Conservation (phyloP, 2,329 filamentous ascomycete species). For the Huntiella abstrusa region DNA sequence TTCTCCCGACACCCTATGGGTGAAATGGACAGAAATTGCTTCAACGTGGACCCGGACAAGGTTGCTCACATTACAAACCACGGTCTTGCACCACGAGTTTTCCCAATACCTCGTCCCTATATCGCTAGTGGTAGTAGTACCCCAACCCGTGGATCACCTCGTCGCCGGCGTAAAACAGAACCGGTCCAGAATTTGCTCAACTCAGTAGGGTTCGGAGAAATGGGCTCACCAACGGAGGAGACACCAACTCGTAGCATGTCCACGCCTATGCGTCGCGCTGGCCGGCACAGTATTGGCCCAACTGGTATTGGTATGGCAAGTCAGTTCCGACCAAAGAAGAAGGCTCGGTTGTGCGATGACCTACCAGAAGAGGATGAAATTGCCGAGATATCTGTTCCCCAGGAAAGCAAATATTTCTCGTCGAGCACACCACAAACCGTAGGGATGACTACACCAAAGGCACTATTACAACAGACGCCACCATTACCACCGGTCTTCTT, state of each 20-base stretch:
- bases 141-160: conserved; percentile 17
- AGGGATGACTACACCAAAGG: not conserved
- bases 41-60: conserved; percentile 30
- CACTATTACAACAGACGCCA: not conserved
- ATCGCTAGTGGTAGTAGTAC: conserved; percentile 21
- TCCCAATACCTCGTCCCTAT: conserved; percentile 39
- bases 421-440: conserved; percentile 12
- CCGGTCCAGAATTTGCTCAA: conserved; percentile 27
- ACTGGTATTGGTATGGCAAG: conserved; percentile 3
- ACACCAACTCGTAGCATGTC: conserved; percentile 11
- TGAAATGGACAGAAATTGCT: conserved; percentile 45
- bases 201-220: conserved; percentile 3
- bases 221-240: not conserved
- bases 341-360: conserved; percentile 33
- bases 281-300: conserved; percentile 14
- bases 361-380: conserved; percentile 16
- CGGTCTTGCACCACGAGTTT: conserved; percentile 34
- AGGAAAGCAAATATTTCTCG: conserved; percentile 37
- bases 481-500: not conserved
- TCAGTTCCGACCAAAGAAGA: conserved; percentile 30
- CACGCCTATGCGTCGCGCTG: not conserved
- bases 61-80: conserved; percentile 30
- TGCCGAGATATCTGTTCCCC: conserved; percentile 14
- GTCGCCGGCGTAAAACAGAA: conserved; percentile 32
- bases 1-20: conserved; percentile 36